These are phyloP conservation scores for Sclerotinia trifoliorum DNA, from an alignment of 2,329 filamentous ascomycete species.

Conservation along the genomic window DNA sequence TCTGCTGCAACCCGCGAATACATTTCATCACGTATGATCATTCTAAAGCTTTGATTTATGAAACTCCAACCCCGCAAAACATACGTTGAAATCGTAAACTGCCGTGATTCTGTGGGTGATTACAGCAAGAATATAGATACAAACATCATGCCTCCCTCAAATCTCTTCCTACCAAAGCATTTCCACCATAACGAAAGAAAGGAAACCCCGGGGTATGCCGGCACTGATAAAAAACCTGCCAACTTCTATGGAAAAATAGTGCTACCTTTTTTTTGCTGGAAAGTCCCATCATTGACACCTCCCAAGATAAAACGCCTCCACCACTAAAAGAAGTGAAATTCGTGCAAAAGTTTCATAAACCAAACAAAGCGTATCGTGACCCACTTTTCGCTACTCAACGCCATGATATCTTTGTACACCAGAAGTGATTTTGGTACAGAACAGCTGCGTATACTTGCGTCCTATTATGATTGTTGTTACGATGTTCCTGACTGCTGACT, in stretches of 20 bases:
- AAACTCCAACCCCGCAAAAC: neutral
- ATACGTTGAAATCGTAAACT: slow-evolving; percentile 1
- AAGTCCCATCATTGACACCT: slow-evolving; percentile 23
- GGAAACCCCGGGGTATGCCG: slow-evolving; percentile 14
- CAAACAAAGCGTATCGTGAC: slow-evolving; percentile 22
- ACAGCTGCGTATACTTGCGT: slow-evolving; percentile 34
- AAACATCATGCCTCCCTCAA: slow-evolving; percentile 15
- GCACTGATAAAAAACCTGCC: slow-evolving; percentile 22
- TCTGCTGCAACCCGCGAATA: neutral
- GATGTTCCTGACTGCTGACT: slow-evolving; percentile 29
- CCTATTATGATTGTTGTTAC: slow-evolving; percentile 33
- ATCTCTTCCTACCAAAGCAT: slow-evolving; percentile 13
- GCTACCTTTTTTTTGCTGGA: slow-evolving; percentile 23
- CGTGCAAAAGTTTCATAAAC: slow-evolving; percentile 26
- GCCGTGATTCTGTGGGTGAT: slow-evolving; percentile 2
- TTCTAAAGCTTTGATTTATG: neutral
- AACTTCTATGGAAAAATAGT: slow-evolving; percentile 26
- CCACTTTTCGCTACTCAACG: slow-evolving; percentile 32
- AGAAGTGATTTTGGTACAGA: slow-evolving; percentile 30
- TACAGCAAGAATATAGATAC: slow-evolving; percentile 22
- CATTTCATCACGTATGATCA: slow-evolving; percentile 3
- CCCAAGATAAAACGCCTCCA: slow-evolving; percentile 30
- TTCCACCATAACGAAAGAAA: slow-evolving; percentile 22
- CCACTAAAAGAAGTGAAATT: slow-evolving; percentile 24
- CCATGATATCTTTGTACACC: slow-evolving; percentile 33